Evolutionary conservation across 805 yeast genomes (phyloP).

Genomic region (Yarrowia sp.): DNA sequence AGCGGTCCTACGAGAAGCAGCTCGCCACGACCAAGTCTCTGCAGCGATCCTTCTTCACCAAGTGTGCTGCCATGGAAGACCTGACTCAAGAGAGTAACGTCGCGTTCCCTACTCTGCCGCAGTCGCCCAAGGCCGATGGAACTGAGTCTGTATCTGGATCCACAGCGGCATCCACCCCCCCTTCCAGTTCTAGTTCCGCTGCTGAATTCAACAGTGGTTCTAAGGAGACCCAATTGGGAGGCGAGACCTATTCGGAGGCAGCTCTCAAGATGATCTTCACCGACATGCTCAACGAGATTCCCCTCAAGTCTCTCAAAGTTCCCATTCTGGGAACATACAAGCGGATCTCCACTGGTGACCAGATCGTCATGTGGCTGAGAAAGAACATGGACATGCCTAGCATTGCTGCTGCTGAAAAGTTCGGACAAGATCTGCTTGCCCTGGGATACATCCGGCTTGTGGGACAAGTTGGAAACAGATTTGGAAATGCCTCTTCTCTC

Average conservation of each 20-base stretch:
- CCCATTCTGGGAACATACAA: conserved; percentile 66
- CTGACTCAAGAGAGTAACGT: neutral
- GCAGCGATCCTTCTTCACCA: conserved; percentile 62
- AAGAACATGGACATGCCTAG: conserved; percentile 47
- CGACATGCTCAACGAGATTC: conserved; percentile 48
- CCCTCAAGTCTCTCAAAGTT: conserved; percentile 53
- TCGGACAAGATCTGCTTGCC: conserved; percentile 70
- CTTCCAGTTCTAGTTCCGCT: neutral
- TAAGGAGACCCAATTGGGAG: conserved; percentile 32
- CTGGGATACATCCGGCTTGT: conserved; percentile 59
- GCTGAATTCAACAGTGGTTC: neutral
- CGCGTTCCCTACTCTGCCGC: conserved; percentile 20
- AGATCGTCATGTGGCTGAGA: conserved; percentile 57
- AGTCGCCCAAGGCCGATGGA: conserved; percentile 14
- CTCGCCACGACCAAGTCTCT: conserved; percentile 46
- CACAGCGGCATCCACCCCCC: neutral
- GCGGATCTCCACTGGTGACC: conserved; percentile 58
- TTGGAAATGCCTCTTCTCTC: conserved; percentile 66
- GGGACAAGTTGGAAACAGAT: conserved; percentile 53
- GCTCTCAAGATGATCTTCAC: conserved; percentile 41
- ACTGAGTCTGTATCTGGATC: neutral
- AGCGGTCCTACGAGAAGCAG: conserved; percentile 48
- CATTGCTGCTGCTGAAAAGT: conserved; percentile 61
- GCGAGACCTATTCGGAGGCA: conserved; percentile 37
- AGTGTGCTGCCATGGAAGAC: conserved; percentile 67